Evolutionary conservation across 371 early-diverging fungal species (phyloP), one percentile per base, ranked within the genome.

Genomic region (Gilbertella persicaria): DNA sequence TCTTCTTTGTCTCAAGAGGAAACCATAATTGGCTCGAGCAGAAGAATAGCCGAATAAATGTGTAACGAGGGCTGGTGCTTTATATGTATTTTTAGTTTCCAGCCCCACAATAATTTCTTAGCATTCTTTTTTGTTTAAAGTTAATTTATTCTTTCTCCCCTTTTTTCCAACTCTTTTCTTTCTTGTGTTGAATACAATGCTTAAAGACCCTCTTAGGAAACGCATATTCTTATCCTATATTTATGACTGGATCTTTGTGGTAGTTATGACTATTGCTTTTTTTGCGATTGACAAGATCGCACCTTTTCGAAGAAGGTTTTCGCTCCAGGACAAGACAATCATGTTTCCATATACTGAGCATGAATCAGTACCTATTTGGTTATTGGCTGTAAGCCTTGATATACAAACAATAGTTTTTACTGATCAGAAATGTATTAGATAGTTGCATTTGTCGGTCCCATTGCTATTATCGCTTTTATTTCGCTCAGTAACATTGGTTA

Each of bases 271-370:
- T 0, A 63, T 58, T 6, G 72, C 69, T 19, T 88, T 85, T 60
- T 79, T 71, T 26, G 62, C 71, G 37, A 67, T 90, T 42, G 84
- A 87, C 47, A 62, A 62, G 23, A 60, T 89, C 19, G 63, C 78
- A 16, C 91, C 92, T 1, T 89, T 77, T 67, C 83, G 83, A 46
- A 80, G 91, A 43, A 67, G 77, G 48, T 90, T 92, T 65, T 87
- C 87, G 13, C 68, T 90, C 21, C 67, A 73, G 5, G 88, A 92
- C 65, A 82, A 72, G 30, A 78, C 83, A 9, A 85, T 92, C 42
- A 76, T 78, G 66, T 82, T 78, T 62, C 83, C 86, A 3, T 74
- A 84, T 56, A 72, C 82, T 44, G 76, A 71, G 21, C 60, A 84
- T 26, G 87, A 87, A 45, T 75, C 83, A 12, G 77, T 89, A 0